Percentiles rank a stretch among this genome's conserved stretches.
phyloP scores from a whole-genome alignment of 78 protist species.

The Dictyostelium brefeldianum region DNA sequence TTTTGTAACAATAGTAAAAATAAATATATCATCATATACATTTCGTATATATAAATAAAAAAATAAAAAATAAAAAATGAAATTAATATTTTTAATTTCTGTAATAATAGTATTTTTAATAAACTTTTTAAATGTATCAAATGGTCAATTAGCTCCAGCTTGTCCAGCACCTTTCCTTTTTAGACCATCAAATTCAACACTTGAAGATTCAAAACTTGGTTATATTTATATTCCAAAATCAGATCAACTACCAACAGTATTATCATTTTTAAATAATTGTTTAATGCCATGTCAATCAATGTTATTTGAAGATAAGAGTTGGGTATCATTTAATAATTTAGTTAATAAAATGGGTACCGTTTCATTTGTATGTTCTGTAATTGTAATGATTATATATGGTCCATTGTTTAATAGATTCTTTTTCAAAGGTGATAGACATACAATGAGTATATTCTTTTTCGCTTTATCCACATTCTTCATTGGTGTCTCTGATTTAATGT shows the following conservation, averaged over 20 bases:
- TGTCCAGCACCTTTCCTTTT: constrained; percentile 28
- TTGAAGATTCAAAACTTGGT: constrained; percentile 6
- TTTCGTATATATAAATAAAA: neutral
- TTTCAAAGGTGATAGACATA: neutral
- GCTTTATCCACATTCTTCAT: neutral
- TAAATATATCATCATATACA: neutral
- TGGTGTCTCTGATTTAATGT: neutral
- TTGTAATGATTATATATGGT: constrained; percentile 28
- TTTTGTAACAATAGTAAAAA: neutral
- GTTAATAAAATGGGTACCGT: neutral
- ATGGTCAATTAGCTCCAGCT: neutral
- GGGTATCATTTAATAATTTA: neutral
- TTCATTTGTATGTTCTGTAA: neutral
- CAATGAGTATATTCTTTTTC: neutral
- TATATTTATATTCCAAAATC: neutral
- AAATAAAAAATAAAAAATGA: neutral
- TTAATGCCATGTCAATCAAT: constrained; percentile 5
- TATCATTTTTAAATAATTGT: neutral
- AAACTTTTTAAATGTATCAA: neutral
- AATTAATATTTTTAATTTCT: neutral
- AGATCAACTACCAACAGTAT: neutral
- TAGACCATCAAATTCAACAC: constrained; percentile 24
- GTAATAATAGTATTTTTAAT: neutral
- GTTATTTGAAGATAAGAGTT: neutral
- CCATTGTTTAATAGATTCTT: neutral